These are phyloP conservation scores for Pseudonectria buxi DNA, from an alignment of 2,329 filamentous ascomycete genomes.

Conservation along the genomic window DNA sequence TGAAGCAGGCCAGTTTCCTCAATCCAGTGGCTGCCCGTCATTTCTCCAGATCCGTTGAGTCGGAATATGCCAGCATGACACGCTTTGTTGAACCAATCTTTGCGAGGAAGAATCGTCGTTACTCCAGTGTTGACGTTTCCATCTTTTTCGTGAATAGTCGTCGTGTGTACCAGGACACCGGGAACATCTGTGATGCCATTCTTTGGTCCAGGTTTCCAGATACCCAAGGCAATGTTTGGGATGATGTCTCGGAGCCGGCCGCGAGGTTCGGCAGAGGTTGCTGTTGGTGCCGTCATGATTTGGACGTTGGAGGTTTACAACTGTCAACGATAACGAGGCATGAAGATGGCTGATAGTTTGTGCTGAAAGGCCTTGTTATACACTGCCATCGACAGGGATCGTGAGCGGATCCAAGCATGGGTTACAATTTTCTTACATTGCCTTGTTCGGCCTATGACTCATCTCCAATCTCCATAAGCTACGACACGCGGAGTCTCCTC, in stretches of 20 bases:
- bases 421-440: too few species aligned
- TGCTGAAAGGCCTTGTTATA: too few species aligned
- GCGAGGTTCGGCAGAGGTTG: too few species aligned
- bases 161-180: conserved; percentile 40
- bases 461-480: too few species aligned
- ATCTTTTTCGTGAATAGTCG: conserved; percentile 32
- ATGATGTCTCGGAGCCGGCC: conserved; percentile 40
- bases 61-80: conserved; percentile 48
- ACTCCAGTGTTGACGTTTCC: conserved; percentile 41
- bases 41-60: conserved; percentile 58
- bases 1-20: conserved; percentile 53
- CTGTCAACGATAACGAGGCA: too few species aligned
- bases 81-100: conserved; percentile 37
- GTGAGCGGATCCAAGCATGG: too few species aligned
- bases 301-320: too few species aligned
- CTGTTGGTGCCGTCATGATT: too few species aligned
- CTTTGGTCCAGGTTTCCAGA: conserved; percentile 35
- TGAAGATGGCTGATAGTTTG: too few species aligned
- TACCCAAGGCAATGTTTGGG: conserved; percentile 37
- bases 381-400: too few species aligned
- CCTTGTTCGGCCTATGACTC: too few species aligned
- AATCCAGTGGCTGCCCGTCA: conserved; percentile 56
- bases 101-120: conserved; percentile 41
- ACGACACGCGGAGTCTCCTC: too few species aligned
- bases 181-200: conserved; percentile 47